Conservation (phyloP, 768 basidiomycete species). For the Mrakia gelida region DNA sequence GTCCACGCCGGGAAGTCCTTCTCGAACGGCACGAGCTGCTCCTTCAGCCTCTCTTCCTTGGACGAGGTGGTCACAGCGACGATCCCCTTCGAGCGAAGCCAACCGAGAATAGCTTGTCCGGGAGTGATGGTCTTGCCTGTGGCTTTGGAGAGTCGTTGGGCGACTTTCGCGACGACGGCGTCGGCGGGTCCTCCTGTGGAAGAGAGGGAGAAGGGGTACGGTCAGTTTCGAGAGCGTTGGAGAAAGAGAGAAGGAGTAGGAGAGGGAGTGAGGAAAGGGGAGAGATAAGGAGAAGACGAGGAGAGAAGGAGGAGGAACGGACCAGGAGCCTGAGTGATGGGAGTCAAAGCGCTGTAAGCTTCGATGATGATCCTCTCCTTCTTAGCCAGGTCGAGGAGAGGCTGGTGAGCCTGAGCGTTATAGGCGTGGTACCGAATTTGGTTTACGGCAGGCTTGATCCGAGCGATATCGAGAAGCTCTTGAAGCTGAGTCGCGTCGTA, state of each 20-base stretch:
- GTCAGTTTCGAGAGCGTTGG: not conserved
- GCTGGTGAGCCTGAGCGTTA: constrained; percentile 16
- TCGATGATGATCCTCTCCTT: constrained; percentile 28
- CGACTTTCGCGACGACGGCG: constrained; percentile 13
- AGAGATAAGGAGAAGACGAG: not conserved
- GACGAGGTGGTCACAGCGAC: constrained; percentile 29
- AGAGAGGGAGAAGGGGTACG: too few relatives aligned
- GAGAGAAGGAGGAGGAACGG: not conserved
- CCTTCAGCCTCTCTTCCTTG: constrained; percentile 23
- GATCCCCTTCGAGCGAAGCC: constrained; percentile 30
- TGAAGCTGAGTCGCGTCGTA: constrained; percentile 12
- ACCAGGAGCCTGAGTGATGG: constrained; percentile 28
- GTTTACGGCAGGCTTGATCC: constrained; percentile 32
- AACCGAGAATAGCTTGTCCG: constrained; percentile 28
- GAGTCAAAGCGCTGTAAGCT: constrained; percentile 26
- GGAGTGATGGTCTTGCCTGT: constrained; percentile 8
- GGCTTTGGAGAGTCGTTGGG: constrained; percentile 9
- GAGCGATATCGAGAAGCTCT: constrained; percentile 18
- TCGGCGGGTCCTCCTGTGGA: constrained; percentile 22
- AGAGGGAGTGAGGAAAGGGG: not conserved
- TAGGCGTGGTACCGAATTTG: constrained; percentile 32
- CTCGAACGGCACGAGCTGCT: constrained; percentile 26
- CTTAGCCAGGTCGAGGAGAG: constrained; percentile 4
- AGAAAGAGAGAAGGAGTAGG: not conserved
- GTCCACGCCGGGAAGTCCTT: constrained; percentile 27